These are phyloP conservation scores for Oryza rufipogon DNA, from an alignment of 176 grass and related monocot species.

Conservation along the genomic window DNA sequence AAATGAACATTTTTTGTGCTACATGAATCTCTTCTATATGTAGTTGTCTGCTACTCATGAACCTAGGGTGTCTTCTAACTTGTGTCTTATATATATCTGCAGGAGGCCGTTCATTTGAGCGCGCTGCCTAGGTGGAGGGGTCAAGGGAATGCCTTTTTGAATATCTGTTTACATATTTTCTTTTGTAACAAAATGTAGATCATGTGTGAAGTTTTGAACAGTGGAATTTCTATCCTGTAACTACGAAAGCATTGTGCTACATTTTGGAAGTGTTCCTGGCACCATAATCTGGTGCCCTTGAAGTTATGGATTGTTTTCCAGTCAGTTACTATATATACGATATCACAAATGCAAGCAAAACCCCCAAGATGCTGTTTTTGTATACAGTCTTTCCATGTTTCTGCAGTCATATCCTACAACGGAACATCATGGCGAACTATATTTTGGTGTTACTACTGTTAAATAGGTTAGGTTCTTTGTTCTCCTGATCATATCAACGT, in stretches of 20 bases:
- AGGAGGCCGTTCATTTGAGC: slow-evolving; percentile 28
- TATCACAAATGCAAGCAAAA: neutral
- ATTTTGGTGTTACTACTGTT: neutral
- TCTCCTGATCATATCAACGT: too few relatives aligned
- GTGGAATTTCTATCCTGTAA: neutral
- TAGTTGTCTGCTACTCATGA: neutral
- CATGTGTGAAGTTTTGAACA: slow-evolving; percentile 32
- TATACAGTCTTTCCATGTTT: neutral
- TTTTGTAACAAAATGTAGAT: slow-evolving; percentile 47
- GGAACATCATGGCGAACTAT: neutral
- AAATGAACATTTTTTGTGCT: neutral
- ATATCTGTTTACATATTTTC: slow-evolving; percentile 4
- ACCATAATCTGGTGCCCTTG: neutral
- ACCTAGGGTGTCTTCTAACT: neutral
- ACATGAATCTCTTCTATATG: neutral
- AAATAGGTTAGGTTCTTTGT: too few relatives aligned
- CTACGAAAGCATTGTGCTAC: slow-evolving; percentile 4
- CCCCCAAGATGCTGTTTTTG: neutral
- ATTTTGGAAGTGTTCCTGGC: neutral
- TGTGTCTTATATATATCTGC: neutral
- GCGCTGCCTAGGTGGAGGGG: neutral
- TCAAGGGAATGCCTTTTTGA: slow-evolving; percentile 6
- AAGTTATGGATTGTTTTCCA: neutral
- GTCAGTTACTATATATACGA: neutral
- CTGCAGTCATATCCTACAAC: neutral